phyloP scores from a whole-genome alignment of 2,329 filamentous ascomycete genomes.

The Westerdykella aurantiaca region DNA sequence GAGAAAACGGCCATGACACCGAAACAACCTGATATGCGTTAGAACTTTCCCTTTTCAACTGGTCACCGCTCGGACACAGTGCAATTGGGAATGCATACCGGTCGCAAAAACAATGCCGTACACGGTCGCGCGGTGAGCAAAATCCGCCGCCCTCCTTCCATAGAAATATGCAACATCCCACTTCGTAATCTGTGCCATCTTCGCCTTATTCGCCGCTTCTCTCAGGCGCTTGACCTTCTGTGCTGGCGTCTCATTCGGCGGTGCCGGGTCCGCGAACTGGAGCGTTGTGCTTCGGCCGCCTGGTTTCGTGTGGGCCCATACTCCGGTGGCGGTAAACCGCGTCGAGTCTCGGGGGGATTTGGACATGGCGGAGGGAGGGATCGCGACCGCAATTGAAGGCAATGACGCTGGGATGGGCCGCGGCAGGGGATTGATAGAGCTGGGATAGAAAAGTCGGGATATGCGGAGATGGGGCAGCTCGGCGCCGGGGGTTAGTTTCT shows the following conservation, averaged over 20 bases:
- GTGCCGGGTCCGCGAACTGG: slow-evolving; percentile 37
- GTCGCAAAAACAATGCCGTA: slow-evolving; percentile 56
- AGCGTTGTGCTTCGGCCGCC: slow-evolving; percentile 38
- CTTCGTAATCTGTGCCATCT: slow-evolving; percentile 46
- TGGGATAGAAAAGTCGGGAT: slow-evolving; percentile 31
- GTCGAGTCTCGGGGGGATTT: slow-evolving; percentile 75
- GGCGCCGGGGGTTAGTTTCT: slow-evolving; percentile 8
- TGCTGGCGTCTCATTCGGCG: slow-evolving; percentile 47
- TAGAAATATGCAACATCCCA: slow-evolving; percentile 45
- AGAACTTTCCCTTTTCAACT: slow-evolving; percentile 2
- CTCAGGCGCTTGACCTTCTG: slow-evolving; percentile 50
- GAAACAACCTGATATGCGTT: slow-evolving; percentile 46
- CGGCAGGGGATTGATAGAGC: slow-evolving; percentile 23
- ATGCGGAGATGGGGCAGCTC: slow-evolving; percentile 20
- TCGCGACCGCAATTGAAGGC: not conserved
- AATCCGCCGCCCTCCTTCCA: slow-evolving; percentile 47
- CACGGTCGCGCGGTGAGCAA: slow-evolving; percentile 55
- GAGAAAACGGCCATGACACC: slow-evolving; percentile 59
- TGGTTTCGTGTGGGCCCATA: slow-evolving; percentile 63
- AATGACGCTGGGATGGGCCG: slow-evolving; percentile 10
- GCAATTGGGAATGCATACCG: slow-evolving; percentile 39
- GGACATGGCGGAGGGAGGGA: slow-evolving; percentile 40
- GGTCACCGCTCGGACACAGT: not conserved
- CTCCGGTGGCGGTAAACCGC: slow-evolving; percentile 65
- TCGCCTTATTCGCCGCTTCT: slow-evolving; percentile 44